Percentiles rank a stretch among this genome's conserved stretches.
Evolutionary conservation across 306 rosid species (phyloP).

Genomic region (Cicer bijugum): DNA sequence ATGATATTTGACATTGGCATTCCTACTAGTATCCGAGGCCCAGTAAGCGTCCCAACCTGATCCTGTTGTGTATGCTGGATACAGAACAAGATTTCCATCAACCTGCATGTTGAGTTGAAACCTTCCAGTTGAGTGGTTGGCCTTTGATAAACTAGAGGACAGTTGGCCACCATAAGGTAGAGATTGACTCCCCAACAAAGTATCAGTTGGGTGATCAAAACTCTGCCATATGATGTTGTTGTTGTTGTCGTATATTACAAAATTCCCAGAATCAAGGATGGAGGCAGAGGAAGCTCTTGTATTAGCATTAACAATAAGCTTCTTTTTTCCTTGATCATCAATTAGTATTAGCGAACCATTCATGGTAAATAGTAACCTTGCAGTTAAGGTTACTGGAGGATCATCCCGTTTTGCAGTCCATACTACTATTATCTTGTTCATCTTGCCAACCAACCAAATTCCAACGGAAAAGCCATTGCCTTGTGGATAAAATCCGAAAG

Average conservation of each 20-base stretch:
- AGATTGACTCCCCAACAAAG: slow-evolving; percentile 32
- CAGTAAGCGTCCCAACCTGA: slow-evolving; percentile 9
- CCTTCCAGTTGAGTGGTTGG: slow-evolving; percentile 32
- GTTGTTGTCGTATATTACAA: slow-evolving; percentile 25
- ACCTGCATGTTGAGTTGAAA: slow-evolving; percentile 40
- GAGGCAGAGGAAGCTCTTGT: slow-evolving; percentile 46
- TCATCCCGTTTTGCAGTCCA: slow-evolving; percentile 51
- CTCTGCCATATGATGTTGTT: slow-evolving; percentile 47
- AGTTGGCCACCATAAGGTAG: slow-evolving; percentile 13
- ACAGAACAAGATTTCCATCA: slow-evolving; percentile 48
- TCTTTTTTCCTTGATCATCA: background rate
- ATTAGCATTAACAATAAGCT: slow-evolving; percentile 19
- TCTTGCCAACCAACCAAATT: slow-evolving; percentile 33
- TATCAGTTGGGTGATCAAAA: slow-evolving; percentile 47
- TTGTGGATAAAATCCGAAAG: slow-evolving; percentile 47
- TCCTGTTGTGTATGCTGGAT: slow-evolving; percentile 26
- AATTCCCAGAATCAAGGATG: slow-evolving; percentile 53
- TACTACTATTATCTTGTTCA: background rate
- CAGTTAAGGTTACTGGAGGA: slow-evolving; percentile 40
- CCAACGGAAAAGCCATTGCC: slow-evolving; percentile 39
- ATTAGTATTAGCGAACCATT: slow-evolving; percentile 38
- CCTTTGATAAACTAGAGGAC: slow-evolving; percentile 34
- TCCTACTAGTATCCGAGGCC: background rate
- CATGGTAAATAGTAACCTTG: slow-evolving; percentile 31
- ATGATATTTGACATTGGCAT: background rate